phyloP scores from a whole-genome alignment of 2,329 filamentous ascomycete species.

The Cladophialophora exuberans region DNA sequence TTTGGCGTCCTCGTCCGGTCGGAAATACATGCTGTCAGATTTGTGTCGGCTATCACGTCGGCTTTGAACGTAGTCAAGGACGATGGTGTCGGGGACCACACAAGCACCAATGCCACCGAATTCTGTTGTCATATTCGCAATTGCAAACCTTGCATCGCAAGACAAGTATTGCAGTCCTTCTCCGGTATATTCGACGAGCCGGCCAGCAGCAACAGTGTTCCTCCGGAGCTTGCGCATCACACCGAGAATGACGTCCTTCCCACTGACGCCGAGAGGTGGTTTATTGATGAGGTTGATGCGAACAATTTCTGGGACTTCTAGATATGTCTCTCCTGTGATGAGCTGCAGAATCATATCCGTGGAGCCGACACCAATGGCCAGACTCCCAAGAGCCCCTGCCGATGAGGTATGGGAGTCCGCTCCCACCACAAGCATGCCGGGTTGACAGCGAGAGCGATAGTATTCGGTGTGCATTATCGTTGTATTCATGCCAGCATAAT shows the following conservation, averaged over 20 bases:
- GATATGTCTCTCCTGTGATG: constrained; percentile 54
- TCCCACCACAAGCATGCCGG: constrained; percentile 49
- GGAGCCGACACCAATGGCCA: constrained; percentile 51
- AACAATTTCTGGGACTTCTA: constrained; percentile 49
- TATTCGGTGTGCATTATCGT: constrained; percentile 56
- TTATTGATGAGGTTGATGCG: constrained; percentile 46
- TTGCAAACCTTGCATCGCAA: constrained; percentile 52
- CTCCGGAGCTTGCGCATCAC: constrained; percentile 48
- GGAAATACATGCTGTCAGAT: constrained; percentile 41
- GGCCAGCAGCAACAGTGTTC: constrained; percentile 50
- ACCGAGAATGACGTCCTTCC: constrained; percentile 54
- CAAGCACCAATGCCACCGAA: constrained; percentile 14
- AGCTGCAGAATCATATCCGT: constrained; percentile 51
- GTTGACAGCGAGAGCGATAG: constrained; percentile 47
- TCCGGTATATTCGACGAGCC: constrained; percentile 52
- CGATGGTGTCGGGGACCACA: constrained; percentile 41
- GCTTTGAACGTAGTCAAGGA: constrained; percentile 40
- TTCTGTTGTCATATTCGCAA: constrained; percentile 52
- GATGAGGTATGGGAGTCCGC: constrained; percentile 55
- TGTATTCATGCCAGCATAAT: constrained; percentile 13
- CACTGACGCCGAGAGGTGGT: constrained; percentile 43
- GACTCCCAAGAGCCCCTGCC: constrained; percentile 44
- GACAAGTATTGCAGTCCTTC: constrained; percentile 45
- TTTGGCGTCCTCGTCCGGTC: constrained; percentile 42
- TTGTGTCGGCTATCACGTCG: constrained; percentile 41